These are phyloP conservation scores for Aureobasidium subglaciale DNA, from an alignment of 2,329 filamentous ascomycete species.

Conservation along the genomic window DNA sequence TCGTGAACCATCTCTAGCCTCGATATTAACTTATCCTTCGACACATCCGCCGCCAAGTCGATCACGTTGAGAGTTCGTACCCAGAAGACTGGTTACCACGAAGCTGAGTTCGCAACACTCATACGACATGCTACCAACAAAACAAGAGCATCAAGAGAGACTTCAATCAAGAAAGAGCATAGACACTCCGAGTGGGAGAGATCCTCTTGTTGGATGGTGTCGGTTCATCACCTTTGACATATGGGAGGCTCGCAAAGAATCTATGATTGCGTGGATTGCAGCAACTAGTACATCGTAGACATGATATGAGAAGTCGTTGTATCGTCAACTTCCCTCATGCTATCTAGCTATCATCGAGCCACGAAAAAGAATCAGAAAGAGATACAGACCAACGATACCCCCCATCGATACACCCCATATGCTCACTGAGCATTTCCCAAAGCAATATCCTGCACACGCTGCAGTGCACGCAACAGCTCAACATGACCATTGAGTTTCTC, in stretches of 20 bases:
- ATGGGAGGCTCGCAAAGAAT: background rate
- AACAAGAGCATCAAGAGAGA: background rate
- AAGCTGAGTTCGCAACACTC: too few relatives aligned
- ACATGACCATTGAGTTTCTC: slow-evolving; percentile 20
- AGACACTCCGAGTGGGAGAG: background rate
- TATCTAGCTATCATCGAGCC: background rate
- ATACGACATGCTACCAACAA: background rate
- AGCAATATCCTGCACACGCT: slow-evolving; percentile 5
- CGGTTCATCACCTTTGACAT: background rate
- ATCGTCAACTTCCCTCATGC: background rate
- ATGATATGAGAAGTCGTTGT: background rate
- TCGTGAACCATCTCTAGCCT: background rate
- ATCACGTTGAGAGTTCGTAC: background rate
- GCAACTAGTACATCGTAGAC: background rate
- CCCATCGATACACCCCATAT: background rate
- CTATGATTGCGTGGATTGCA: background rate
- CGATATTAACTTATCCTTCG: background rate
- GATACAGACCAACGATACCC: background rate
- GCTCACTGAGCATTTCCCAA: background rate
- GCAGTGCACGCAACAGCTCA: slow-evolving; percentile 25
- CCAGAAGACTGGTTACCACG: too few relatives aligned
- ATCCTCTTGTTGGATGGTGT: background rate
- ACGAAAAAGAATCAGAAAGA: background rate
- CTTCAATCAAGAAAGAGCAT: background rate
- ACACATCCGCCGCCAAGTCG: background rate